Base-by-base conservation (phyloP, 345 rosid genomes). In the Hypericum androsaemum region DNA sequence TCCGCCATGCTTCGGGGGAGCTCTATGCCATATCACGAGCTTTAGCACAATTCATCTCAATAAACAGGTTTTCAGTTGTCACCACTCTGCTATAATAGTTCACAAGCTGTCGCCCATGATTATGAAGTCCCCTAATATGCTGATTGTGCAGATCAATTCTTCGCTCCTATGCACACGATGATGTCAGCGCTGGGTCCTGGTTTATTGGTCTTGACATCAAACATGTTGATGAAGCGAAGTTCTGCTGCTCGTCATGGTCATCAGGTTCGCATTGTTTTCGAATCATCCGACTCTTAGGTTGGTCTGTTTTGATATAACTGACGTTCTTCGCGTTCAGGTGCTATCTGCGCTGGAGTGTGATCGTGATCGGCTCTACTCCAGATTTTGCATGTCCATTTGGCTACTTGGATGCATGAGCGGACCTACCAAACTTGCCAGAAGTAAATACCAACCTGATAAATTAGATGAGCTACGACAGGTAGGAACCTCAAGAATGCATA, bases 201-300 rank as follows among this genome's bases (percentile, higher is more conserved):
- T 86, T 83, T 57, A 80, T 78, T 54, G 83, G 78, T 38, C 70
- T 78, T 52, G 74, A 75, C 40, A 78, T 68, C 56, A 56, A 63
- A 11, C 78, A 86, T 65, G 45, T 80, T 15, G 73, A 80, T 50
- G 90, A 86, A 74, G 71, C 69, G 32, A 86, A 83, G 69, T 69
- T 86, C 64, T 86, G 90, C 62, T 83, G 90, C 64, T 75, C 90
- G 5, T 74, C 86, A 22, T 82, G 86, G 95, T 73, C 80, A 51
- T 67, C 83, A 71, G 95, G 90, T 86, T 7, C 58, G 52, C 43
- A 14, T 62, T 54, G 47, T 49, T 41, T 17, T 13, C 38, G 43
- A 14, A 1, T 40, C 37, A 37, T 17, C 5, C 13, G 0, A 4
- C 17, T 8, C 28, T 46, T 14, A 9, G 9, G 50, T n/a, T 6